Evolutionary conservation across 2,329 filamentous ascomycete species (phyloP).

Genomic region (Claviceps maximensis): DNA sequence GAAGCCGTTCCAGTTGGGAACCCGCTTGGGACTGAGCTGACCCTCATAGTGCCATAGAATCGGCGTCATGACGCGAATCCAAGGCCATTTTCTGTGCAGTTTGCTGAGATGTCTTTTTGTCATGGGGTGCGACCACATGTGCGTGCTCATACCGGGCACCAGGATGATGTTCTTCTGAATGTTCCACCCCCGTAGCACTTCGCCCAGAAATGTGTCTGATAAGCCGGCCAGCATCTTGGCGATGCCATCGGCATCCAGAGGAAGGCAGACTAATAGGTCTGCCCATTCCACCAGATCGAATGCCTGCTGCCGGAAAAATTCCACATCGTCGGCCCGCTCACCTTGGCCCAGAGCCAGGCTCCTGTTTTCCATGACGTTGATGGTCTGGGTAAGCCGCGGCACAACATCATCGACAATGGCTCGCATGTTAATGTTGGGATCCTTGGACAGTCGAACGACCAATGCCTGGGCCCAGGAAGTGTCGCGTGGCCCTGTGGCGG

Average conservation of each 20-base stretch:
- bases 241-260: conserved; percentile 72
- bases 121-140: conserved; percentile 84
- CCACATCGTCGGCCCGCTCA: conserved; percentile 32
- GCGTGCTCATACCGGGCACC: conserved; percentile 76
- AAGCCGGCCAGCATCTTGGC: conserved; percentile 81
- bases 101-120: conserved; percentile 80
- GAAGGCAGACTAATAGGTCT: conserved; percentile 70
- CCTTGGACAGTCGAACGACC: conserved; percentile 53
- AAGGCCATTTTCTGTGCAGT: conserved; percentile 71
- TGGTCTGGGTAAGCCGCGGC: conserved; percentile 48
- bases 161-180: conserved; percentile 73
- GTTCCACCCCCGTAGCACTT: conserved; percentile 77
- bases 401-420: conserved; percentile 54
- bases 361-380: conserved; percentile 45
- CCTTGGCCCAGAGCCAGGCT: conserved; percentile 21
- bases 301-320: conserved; percentile 37
- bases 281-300: conserved; percentile 74
- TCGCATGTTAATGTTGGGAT: conserved; percentile 45
- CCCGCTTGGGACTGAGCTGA: conserved; percentile 33
- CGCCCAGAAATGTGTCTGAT: conserved; percentile 66
- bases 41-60: conserved; percentile 69
- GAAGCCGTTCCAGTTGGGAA: conserved; percentile 50
- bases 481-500: conserved; percentile 51
- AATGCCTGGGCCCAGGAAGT: conserved; percentile 53
- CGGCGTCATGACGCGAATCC: conserved; percentile 70